These are phyloP conservation scores for Trichoderma sp. DNA, from an alignment of 2,329 filamentous ascomycete species.

Conservation along the genomic window DNA sequence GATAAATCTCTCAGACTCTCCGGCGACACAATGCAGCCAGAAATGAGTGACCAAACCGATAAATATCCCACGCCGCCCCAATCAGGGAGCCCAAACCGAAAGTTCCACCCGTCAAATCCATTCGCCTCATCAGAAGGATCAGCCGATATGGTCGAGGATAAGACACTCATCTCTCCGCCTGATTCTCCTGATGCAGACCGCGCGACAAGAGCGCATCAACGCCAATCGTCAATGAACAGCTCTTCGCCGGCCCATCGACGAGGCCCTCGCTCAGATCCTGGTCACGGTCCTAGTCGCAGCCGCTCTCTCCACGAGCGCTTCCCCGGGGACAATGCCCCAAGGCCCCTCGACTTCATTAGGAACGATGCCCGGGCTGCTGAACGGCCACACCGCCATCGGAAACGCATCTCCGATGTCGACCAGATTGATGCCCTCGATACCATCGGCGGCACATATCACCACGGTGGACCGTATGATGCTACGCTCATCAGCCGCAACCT, in stretches of 20 bases:
- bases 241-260: background rate
- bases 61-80: slow-evolving; percentile 52
- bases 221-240: background rate
- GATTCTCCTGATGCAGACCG: background rate
- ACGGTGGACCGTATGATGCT: slow-evolving; percentile 89
- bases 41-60: background rate
- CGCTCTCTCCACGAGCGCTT: slow-evolving; percentile 49
- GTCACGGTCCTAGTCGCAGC: slow-evolving; percentile 30
- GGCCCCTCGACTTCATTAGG: slow-evolving; percentile 69
- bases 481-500: slow-evolving; percentile 74
- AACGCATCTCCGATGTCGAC: slow-evolving; percentile 71
- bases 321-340: slow-evolving; percentile 66
- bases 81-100: slow-evolving; percentile 56
- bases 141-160: background rate
- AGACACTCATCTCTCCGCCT: slow-evolving; percentile 3
- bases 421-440: slow-evolving; percentile 80
- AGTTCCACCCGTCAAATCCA: slow-evolving; percentile 53
- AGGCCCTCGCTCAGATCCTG: slow-evolving; percentile 11
- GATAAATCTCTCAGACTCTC: background rate
- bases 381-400: slow-evolving; percentile 68
- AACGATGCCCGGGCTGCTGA: slow-evolving; percentile 67
- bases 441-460: slow-evolving; percentile 73
- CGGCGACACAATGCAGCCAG: background rate
- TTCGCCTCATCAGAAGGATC: slow-evolving; percentile 31
- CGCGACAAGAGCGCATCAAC: background rate